Conservation (phyloP, 2,329 filamentous ascomycete species). For the Aspergillus hiratsukae region DNA sequence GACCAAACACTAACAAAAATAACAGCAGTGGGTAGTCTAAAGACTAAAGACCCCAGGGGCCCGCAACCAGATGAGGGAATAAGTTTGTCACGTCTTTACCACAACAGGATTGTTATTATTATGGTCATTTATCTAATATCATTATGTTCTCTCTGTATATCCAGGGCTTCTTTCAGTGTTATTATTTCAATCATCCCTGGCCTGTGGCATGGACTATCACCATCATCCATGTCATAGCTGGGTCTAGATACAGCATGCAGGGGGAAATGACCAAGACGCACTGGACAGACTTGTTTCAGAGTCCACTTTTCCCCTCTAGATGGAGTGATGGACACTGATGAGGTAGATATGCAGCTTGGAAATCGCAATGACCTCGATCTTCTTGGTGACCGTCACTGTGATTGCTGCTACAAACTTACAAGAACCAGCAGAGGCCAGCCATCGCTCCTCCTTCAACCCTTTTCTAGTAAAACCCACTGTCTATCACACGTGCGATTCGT, state of each 20-base stretch:
- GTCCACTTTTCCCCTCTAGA: not conserved
- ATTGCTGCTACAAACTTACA: not conserved
- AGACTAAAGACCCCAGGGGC: not conserved
- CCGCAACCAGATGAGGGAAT: slow-evolving; percentile 8
- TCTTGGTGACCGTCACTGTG: not conserved
- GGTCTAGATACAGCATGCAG: not conserved
- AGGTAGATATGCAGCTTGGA: not conserved
- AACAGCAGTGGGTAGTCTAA: not conserved
- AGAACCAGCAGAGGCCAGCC: not conserved
- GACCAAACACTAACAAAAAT: slow-evolving; percentile 8
- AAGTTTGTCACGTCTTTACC: not conserved
- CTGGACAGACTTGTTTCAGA: not conserved
- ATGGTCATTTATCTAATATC: not conserved
- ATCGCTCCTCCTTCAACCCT: not conserved
- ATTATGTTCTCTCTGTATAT: slow-evolving; percentile 10
- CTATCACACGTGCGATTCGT: not conserved
- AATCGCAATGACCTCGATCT: not conserved
- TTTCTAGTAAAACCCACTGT: not conserved
- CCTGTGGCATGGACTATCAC: not conserved
- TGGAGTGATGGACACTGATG: not conserved
- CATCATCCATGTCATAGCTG: not conserved
- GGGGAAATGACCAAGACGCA: not conserved
- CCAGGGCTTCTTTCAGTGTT: not conserved
- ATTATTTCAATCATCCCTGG: slow-evolving; percentile 2
- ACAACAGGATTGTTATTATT: not conserved